These are phyloP conservation scores for Thielaviopsis punctulata DNA, from an alignment of 2,329 filamentous ascomycete species.

Conservation along the genomic window DNA sequence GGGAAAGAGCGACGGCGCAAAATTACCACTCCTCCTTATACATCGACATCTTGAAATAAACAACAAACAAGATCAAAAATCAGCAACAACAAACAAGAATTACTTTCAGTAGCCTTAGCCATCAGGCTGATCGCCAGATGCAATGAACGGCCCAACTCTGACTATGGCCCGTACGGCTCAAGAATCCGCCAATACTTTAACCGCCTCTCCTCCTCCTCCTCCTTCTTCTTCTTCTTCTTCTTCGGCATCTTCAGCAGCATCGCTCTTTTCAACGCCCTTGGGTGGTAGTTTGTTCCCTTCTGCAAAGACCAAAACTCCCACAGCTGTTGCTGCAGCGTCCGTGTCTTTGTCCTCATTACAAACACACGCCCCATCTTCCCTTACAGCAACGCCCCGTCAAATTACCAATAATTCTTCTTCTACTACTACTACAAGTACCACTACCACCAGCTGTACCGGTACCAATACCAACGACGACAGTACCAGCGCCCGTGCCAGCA, in stretches of 20 bases:
- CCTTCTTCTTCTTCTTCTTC: neutral
- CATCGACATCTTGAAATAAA: neutral
- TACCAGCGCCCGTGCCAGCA: conserved; percentile 1
- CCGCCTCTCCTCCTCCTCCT: neutral
- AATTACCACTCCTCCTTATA: too few relatives aligned
- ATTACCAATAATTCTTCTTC: neutral
- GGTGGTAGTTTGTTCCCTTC: conserved; percentile 12
- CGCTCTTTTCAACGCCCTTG: neutral
- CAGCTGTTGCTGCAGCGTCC: conserved; percentile 8
- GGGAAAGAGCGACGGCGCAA: too few relatives aligned
- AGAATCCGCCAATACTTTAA: neutral
- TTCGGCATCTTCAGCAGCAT: neutral
- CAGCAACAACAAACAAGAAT: neutral
- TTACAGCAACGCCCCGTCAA: conserved; percentile 11
- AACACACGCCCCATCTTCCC: conserved; percentile 14
- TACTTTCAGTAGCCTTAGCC: conserved; percentile 5
- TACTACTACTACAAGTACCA: neutral
- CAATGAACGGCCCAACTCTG: conserved; percentile 21
- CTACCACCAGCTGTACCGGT: neutral
- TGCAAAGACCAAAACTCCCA: conserved; percentile 22
- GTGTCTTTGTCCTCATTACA: conserved; percentile 18
- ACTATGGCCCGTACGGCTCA: conserved; percentile 20
- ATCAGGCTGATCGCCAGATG: conserved; percentile 16
- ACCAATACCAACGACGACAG: neutral
- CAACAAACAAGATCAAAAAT: neutral